Evolutionary conservation across 73 alveolate genomes (phyloP), one percentile per base, ranked within the genome.

Genomic region (Stentor coeruleus): DNA sequence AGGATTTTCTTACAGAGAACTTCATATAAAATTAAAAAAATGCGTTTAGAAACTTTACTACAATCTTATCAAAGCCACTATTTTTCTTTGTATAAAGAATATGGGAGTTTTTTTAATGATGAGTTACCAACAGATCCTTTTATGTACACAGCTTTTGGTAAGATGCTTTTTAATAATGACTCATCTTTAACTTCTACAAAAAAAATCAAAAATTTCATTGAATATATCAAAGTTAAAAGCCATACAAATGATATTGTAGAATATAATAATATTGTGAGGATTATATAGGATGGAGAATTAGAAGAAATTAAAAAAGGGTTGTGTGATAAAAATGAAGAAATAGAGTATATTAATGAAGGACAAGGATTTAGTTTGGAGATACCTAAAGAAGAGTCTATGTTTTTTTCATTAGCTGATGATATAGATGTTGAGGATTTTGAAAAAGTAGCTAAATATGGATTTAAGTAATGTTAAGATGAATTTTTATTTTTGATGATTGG

Each of bases 91-190:
- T 66, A 66, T 66, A 66, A 66, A 2, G 40, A 66, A 2, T 33
- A 20, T 66, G 37, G n/a, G 20, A 20, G n/a, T 1, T 20, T 66
- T 33, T 66, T 26, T 2, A 37, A 20, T 1, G 79, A 66, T 1
- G 79, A 66, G 15, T 26, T 20, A 33, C 40, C 40, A 20, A 20
- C 14, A 14, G 79, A 66, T 40, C n/a, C 40, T 26, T 66, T 1
- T 26, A 15, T 66, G n/a, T 66, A 66, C 41, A 66, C 40, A 20
- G 40, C 79, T 66, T 66, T 66, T 66, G 79, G 79, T 14, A 66
- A 66, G 33, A 66, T 66, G 79, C 79, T 66, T 66, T 66, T 66
- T 66, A 66, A 40, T 40, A 66, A 66, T 66, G 79, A 66, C 39
- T 40, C n/a, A 2, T 28, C 26, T 33, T 31, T 20, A 11, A 31